phyloP scores from a whole-genome alignment of 306 rosid genomes.

The Quillaja saponaria region DNA sequence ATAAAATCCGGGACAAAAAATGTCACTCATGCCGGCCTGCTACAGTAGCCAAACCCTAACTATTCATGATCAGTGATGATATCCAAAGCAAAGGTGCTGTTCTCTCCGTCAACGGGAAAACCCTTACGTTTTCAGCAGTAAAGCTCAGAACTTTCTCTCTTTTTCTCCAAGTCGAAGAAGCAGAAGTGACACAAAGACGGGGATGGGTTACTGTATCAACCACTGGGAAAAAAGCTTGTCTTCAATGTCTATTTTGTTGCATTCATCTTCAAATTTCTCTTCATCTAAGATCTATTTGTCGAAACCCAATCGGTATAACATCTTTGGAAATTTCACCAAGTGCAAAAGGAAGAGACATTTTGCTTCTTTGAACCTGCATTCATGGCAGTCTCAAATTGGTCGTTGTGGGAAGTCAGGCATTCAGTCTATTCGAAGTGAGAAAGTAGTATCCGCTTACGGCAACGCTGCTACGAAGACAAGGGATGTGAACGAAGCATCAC shows the following conservation, averaged over 20 bases:
- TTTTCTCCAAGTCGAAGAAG: no score
- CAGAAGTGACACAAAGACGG: not conserved
- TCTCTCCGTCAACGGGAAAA: no score
- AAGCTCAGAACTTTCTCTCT: no score
- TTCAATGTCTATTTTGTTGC: slow-evolving; percentile 11
- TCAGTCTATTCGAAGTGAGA: slow-evolving; percentile 28
- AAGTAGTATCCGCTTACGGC: not conserved
- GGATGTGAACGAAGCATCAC: not conserved
- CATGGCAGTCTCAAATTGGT: slow-evolving; percentile 32
- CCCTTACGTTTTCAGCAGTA: no score
- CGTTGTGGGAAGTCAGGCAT: not conserved
- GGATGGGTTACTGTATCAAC: slow-evolving; percentile 42
- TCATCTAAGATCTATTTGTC: slow-evolving; percentile 13
- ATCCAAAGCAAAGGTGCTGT: no score
- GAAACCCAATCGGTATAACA: slow-evolving; percentile 22
- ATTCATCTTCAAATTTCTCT: slow-evolving; percentile 13
- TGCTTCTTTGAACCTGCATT: slow-evolving; percentile 25
- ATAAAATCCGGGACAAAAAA: no score
- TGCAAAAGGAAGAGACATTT: slow-evolving; percentile 5
- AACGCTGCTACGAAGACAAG: not conserved
- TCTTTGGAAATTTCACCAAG: slow-evolving; percentile 18
- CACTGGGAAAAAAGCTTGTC: slow-evolving; percentile 26
- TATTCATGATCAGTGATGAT: no score
- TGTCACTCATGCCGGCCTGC: no score
- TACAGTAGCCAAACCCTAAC: no score